A percentile compares a stretch with the other conserved stretches of the same genome.
Evolutionary conservation across 2,329 filamentous ascomycete genomes (phyloP).

Genomic region (Trichoderma semiorbis): DNA sequence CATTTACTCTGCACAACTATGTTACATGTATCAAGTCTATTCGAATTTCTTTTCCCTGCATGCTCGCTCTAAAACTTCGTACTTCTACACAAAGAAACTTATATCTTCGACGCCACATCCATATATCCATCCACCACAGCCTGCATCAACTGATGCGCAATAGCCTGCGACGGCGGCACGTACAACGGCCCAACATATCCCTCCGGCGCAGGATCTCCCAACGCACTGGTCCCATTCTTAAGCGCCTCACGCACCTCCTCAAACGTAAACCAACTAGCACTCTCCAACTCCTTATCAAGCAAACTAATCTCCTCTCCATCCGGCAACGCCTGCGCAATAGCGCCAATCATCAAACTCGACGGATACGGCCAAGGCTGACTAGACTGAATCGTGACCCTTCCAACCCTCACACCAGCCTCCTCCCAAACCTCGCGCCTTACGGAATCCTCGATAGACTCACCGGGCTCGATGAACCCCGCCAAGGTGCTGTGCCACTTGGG

Average conservation of each 20-base stretch:
- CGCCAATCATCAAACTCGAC: conserved; percentile 79
- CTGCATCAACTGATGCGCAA: conserved; percentile 82
- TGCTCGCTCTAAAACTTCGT: not conserved
- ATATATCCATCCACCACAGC: conserved; percentile 77
- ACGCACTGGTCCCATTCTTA: conserved; percentile 56
- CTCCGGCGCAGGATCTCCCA: conserved; percentile 61
- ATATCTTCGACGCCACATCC: conserved; percentile 52
- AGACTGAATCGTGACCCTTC: conserved; percentile 75
- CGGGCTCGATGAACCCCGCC: conserved; percentile 81
- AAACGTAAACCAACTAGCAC: conserved; percentile 81
- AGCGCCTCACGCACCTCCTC: conserved; percentile 79
- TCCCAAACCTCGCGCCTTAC: conserved; percentile 84
- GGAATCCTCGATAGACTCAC: conserved; percentile 80
- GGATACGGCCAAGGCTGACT: conserved; percentile 88
- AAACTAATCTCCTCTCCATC: conserved; percentile 75
- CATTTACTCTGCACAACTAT: not conserved
- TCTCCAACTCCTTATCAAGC: conserved; percentile 87
- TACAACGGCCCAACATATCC: conserved; percentile 74
- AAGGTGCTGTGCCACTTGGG: conserved; percentile 84
- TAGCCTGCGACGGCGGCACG: conserved; percentile 81
- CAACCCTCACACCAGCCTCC: conserved; percentile 73
- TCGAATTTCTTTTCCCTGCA: not conserved
- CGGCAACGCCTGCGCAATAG: conserved; percentile 80
- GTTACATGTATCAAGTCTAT: not conserved
- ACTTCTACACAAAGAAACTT: conserved; percentile 8